Conservation (phyloP, 164 flowering plant genomes). For the Chimonanthus praecox region DNA sequence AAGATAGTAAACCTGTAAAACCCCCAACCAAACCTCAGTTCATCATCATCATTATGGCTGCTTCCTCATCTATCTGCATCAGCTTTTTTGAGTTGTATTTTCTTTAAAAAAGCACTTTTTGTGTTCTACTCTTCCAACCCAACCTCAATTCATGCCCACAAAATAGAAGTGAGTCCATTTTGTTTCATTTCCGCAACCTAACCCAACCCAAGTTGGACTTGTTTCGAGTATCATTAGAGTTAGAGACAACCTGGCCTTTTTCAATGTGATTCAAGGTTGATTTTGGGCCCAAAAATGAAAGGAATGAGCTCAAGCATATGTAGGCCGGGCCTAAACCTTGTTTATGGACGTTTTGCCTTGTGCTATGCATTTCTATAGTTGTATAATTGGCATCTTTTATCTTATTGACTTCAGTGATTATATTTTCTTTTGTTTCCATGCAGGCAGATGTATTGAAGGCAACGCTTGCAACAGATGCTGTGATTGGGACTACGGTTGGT, state of each 20-base stretch:
- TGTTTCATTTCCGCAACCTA: not conserved
- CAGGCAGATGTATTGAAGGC: slow-evolving; percentile 92
- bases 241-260: not conserved
- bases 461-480: slow-evolving; percentile 96
- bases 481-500: slow-evolving; percentile 74
- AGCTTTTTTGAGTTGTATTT: too few species aligned
- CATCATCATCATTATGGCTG: too few species aligned
- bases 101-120: too few species aligned
- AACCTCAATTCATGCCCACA: too few species aligned
- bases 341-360: not conserved
- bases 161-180: too few species aligned
- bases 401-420: not conserved
- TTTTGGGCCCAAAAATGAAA: not conserved
- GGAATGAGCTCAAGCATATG: too few species aligned
- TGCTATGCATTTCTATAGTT: not conserved
- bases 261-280: not conserved
- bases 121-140: too few species aligned
- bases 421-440: slow-evolving; percentile 11
- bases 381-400: not conserved
- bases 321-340: not conserved
- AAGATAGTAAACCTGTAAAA: too few species aligned
- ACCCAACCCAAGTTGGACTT: not conserved
- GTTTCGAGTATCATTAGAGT: not conserved
- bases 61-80: too few species aligned
- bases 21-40: too few species aligned